Evolutionary conservation across 495 filamentous ascomycete genomes (phyloP).

Genomic region (Neurospora sp.): DNA sequence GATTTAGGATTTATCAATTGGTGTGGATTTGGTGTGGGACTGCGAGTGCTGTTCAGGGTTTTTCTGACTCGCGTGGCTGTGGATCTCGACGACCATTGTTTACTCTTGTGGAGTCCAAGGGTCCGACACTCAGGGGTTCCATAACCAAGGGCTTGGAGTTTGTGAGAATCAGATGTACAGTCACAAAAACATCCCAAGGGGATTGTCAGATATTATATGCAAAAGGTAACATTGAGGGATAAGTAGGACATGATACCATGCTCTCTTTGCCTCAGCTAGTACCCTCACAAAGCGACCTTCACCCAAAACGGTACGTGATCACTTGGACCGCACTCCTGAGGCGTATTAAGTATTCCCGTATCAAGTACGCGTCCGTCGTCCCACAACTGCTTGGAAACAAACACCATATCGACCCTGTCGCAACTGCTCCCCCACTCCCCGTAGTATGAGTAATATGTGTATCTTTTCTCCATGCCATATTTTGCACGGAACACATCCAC

Average conservation of each 20-base stretch:
- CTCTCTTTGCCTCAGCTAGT: background rate
- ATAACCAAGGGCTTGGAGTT: background rate
- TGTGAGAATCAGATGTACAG: background rate
- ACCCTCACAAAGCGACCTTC: conserved; percentile 3
- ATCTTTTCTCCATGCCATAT: conserved; percentile 17
- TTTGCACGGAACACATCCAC: conserved; percentile 23
- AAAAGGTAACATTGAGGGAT: background rate
- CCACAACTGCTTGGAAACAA: conserved; percentile 16
- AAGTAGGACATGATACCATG: background rate
- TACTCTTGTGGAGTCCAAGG: background rate
- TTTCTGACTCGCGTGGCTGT: background rate
- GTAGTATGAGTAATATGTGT: conserved; percentile 23
- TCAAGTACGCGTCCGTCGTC: conserved; percentile 8
- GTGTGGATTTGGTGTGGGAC: background rate
- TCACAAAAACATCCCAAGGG: background rate
- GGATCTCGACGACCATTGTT: background rate
- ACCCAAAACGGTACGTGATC: conserved; percentile 29
- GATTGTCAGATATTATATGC: background rate
- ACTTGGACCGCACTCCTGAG: conserved; percentile 24
- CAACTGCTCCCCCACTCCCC: conserved; percentile 25
- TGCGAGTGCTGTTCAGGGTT: background rate
- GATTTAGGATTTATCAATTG: background rate
- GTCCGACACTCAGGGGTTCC: background rate
- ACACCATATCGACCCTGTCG: conserved; percentile 29
- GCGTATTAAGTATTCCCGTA: conserved; percentile 24